These are phyloP conservation scores for Mycena alexandri DNA, from an alignment of 768 basidiomycete species.

Conservation along the genomic window DNA sequence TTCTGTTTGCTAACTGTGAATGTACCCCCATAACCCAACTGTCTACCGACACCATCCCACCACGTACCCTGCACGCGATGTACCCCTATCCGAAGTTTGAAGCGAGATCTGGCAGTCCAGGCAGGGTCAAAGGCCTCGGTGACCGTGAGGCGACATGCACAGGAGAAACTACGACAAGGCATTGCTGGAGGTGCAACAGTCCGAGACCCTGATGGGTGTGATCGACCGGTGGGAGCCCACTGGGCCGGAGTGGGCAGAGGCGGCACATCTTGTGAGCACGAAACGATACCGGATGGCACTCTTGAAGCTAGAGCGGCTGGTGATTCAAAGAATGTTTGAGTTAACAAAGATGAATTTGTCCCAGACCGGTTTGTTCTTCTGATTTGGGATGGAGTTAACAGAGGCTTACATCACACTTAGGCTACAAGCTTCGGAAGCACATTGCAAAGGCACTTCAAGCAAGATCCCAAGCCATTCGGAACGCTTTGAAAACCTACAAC, in stretches of 20 bases:
- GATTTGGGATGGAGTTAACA: too few species aligned
- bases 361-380: constrained; percentile 31
- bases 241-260: constrained; percentile 31
- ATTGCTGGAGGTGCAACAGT: background rate
- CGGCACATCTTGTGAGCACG: constrained; percentile 3
- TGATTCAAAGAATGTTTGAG: constrained; percentile 37
- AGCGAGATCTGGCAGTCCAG: background rate
- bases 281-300: constrained; percentile 31
- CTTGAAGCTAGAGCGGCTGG: constrained; percentile 30
- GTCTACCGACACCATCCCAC: too few species aligned
- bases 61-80: too few species aligned
- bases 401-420: background rate
- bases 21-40: too few species aligned
- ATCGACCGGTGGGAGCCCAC: constrained; percentile 26
- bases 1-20: too few species aligned
- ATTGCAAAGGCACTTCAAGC: background rate
- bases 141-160: background rate
- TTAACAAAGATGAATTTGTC: constrained; percentile 40
- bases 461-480: background rate
- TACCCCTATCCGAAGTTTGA: too few species aligned
- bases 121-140: background rate
- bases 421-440: background rate
- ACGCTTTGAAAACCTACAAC: background rate
- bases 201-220: constrained; percentile 33
- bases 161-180: background rate